phyloP scores from a whole-genome alignment of 495 filamentous ascomycete species.

The Xylaria longipes region DNA sequence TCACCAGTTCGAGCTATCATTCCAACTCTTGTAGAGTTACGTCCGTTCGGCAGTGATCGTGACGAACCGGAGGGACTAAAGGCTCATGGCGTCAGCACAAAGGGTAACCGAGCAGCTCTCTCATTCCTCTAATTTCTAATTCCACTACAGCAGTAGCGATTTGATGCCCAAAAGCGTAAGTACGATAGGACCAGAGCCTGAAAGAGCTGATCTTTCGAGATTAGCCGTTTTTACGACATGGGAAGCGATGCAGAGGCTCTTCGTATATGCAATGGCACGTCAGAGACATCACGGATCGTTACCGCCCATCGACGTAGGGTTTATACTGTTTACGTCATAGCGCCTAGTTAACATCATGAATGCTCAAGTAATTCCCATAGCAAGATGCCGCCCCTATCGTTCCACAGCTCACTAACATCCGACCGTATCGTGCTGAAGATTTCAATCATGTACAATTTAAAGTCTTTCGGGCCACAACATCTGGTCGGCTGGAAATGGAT shows the following conservation, averaged over 20 bases:
- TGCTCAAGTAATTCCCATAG: not conserved
- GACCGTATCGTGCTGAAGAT: not conserved
- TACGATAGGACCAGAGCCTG: constrained; percentile 5
- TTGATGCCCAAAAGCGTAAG: constrained; percentile 12
- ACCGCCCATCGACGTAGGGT: not conserved
- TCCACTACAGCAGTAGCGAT: not conserved
- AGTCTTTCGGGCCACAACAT: not conserved
- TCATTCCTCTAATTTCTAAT: not conserved
- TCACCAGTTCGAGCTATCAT: not conserved
- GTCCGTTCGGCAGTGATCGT: constrained; percentile 16
- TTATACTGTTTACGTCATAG: constrained; percentile 3
- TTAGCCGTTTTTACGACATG: not conserved
- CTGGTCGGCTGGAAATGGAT: not conserved
- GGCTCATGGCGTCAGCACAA: constrained; percentile 22
- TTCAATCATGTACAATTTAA: not conserved
- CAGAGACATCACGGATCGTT: constrained; percentile 7
- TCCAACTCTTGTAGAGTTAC: not conserved
- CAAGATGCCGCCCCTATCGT: not conserved
- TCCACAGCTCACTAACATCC: not conserved
- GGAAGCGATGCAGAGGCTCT: constrained; percentile 11
- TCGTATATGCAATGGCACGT: constrained; percentile 24
- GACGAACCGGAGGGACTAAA: not conserved
- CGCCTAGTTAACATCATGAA: not conserved
- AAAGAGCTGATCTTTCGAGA: not conserved
- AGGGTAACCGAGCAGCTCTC: not conserved